phyloP scores from a whole-genome alignment of 2,329 filamentous ascomycete genomes.

The Cladosporium sp. region DNA sequence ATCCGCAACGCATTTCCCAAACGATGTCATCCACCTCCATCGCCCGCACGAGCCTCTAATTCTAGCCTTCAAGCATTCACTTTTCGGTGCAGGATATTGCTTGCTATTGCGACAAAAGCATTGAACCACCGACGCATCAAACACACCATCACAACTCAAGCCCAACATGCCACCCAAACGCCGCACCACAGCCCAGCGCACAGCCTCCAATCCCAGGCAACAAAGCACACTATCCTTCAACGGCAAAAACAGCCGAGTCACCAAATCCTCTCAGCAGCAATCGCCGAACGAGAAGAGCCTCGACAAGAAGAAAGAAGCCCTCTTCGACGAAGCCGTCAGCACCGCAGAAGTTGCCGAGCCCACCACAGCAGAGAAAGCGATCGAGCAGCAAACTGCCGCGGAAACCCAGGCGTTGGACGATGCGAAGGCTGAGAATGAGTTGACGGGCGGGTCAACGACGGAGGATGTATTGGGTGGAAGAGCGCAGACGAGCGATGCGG shows the following conservation, averaged over 20 bases:
- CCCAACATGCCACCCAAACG: slow-evolving; percentile 41
- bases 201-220: slow-evolving; percentile 39
- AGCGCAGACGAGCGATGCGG: slow-evolving; percentile 21
- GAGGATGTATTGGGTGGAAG: slow-evolving; percentile 28
- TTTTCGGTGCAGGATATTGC: too few species aligned
- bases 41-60: slow-evolving; percentile 1
- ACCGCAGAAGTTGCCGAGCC: slow-evolving; percentile 17
- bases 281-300: slow-evolving; percentile 27
- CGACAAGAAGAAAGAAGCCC: slow-evolving; percentile 32
- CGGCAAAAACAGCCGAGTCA: slow-evolving; percentile 44
- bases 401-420: slow-evolving; percentile 5
- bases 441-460: slow-evolving; percentile 19
- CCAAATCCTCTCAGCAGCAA: slow-evolving; percentile 46
- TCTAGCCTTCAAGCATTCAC: neutral
- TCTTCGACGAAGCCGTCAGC: slow-evolving; percentile 27
- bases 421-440: slow-evolving; percentile 16
- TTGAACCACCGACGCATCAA: neutral
- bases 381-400: slow-evolving; percentile 34
- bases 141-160: too few species aligned
- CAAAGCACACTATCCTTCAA: slow-evolving; percentile 61
- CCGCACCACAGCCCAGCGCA: slow-evolving; percentile 34
- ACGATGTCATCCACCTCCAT: slow-evolving; percentile 3
- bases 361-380: slow-evolving; percentile 35
- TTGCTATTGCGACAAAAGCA: neutral
- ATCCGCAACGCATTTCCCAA: neutral